Evolutionary conservation across 225 moss, liverwort and hornwort genomes (phyloP), one percentile per base, ranked within the genome.

Genomic region (Pleurozium schreberi): DNA sequence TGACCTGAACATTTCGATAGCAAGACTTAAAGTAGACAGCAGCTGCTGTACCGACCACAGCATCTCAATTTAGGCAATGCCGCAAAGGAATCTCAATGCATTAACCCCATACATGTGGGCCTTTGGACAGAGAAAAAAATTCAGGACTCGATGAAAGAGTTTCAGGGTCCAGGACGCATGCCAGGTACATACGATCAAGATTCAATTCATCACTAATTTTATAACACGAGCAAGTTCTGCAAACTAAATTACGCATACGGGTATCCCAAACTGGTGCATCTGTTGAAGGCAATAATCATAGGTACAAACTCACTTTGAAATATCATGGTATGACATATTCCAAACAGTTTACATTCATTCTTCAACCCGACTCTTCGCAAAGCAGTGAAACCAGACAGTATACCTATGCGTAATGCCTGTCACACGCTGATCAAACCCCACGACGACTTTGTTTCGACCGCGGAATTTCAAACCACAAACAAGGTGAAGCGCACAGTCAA

Each of bases 391-490:
- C 87, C 83, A 87, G 74, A 60, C 60, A 88, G 60, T 62, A 64
- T 36, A 86, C 87, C 92, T 85, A 50, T 82, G 60, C 83, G 84
- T 53, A 88, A 88, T 67, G 83, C 57, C 75, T 63, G 82, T 50
- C 85, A 63, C 77, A 88, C 31, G 85, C 88, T 86, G 88, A 80
- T 88, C 89, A 52, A 71, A 83, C 79, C 74, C 91, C 86, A 83
- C 71, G 57, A 60, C 61, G 57, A 71, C 83, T 74, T 80, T 88
- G 86, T 80, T 86, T 62, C 89, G 86, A 86, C 80, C 88, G 60
- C 91, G 75, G 45, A 66, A 74, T 36, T 80, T 74, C 49, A 43
- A 81, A 68, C 85, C 89, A 89, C 52, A 49, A 75, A 81, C 59
- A 65, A 79, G 80, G 75, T 58, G 47, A 81, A 84, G 84, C 63